Percentiles rank a stretch among this genome's conserved stretches.
phyloP scores from a whole-genome alignment of 1,284 basidiomycete species.

The Ceratobasidium sp. region DNA sequence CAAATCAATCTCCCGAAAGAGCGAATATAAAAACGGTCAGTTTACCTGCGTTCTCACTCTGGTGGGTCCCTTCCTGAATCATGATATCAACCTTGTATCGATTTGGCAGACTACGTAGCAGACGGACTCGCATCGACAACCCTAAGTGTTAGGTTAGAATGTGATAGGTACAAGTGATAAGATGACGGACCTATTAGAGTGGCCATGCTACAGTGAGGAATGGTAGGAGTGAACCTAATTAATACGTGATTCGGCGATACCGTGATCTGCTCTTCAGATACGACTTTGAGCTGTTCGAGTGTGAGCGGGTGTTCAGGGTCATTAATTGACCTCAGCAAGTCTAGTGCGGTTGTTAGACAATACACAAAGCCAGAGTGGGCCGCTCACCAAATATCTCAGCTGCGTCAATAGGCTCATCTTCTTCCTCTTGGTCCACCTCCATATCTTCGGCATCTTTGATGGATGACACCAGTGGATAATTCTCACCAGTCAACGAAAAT shows the following conservation, averaged over 20 bases:
- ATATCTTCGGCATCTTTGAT: slow-evolving; percentile 44
- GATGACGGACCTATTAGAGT: slow-evolving; percentile 88
- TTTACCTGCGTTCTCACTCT: slow-evolving; percentile 88
- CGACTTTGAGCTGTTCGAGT: slow-evolving; percentile 96
- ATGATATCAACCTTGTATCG: slow-evolving; percentile 96
- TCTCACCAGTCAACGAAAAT: slow-evolving; percentile 51
- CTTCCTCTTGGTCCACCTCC: slow-evolving; percentile 49
- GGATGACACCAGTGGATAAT: slow-evolving; percentile 54
- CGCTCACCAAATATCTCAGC: slow-evolving; percentile 75
- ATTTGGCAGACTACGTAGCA: slow-evolving; percentile 89
- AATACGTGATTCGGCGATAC: slow-evolving; percentile 80
- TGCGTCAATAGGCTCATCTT: slow-evolving; percentile 74
- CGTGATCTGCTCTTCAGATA: slow-evolving; percentile 88
- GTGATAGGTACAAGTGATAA: slow-evolving; percentile 7
- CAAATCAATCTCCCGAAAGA: background rate
- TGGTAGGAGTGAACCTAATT: slow-evolving; percentile 96
- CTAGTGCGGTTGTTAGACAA: slow-evolving; percentile 60
- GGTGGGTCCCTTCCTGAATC: slow-evolving; percentile 94
- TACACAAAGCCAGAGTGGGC: background rate
- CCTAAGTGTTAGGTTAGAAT: slow-evolving; percentile 64
- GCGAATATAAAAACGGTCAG: background rate
- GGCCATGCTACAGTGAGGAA: slow-evolving; percentile 98
- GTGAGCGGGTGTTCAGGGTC: slow-evolving; percentile 97
- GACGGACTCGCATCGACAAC: slow-evolving; percentile 90
- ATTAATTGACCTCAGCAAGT: slow-evolving; percentile 91